Conservation (phyloP, 169 alveolate genomes). For the Plasmodium coatneyi region DNA sequence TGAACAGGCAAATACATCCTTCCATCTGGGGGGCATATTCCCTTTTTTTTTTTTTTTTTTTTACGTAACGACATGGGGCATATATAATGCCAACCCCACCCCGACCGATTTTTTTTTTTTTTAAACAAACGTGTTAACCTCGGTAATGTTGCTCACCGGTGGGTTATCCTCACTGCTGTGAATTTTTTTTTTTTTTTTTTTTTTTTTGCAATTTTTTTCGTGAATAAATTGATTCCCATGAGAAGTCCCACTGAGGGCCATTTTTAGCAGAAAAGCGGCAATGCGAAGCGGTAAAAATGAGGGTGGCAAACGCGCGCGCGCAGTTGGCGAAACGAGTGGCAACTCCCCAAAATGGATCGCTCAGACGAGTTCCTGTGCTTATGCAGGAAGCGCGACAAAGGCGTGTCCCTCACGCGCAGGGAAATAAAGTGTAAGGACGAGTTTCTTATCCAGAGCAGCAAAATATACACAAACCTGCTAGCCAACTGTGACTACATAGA, state of each 20-base stretch:
- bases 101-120: not conserved
- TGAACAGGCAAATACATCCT: not conserved
- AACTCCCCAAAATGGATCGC: slow-evolving; percentile 32
- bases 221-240: not conserved
- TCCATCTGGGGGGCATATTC: not conserved
- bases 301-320: not conserved
- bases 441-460: slow-evolving; percentile 40
- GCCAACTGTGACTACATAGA: slow-evolving; percentile 59
- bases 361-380: slow-evolving; percentile 44
- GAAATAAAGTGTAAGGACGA: slow-evolving; percentile 20
- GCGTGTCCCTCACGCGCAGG: not conserved
- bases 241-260: not conserved
- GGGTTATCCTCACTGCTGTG: not conserved
- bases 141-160: not conserved
- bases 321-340: not conserved
- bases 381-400: slow-evolving; percentile 44
- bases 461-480: slow-evolving; percentile 36
- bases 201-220: not conserved
- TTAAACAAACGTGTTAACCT: not conserved
- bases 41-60: no score
- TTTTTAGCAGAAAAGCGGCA: not conserved
- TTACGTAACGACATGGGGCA: not conserved
- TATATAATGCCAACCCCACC: not conserved
- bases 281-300: not conserved
- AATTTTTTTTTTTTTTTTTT: not conserved